phyloP scores from a whole-genome alignment of 2,329 filamentous ascomycete species.

The Aspergillus viridinutans region DNA sequence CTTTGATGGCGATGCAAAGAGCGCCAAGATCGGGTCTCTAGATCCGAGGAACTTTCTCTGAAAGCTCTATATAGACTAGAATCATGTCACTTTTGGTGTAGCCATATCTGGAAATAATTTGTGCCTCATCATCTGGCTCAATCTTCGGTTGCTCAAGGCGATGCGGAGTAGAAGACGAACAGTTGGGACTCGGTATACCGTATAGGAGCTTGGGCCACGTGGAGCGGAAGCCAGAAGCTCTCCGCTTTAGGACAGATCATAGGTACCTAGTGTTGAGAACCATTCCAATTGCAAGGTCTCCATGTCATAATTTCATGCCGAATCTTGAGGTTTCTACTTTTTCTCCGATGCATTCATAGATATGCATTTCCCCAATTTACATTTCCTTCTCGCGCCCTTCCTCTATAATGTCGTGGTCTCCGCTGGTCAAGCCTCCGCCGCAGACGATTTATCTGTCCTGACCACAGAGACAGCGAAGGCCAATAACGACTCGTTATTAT shows the following conservation, averaged over 20 bases:
- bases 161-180: not conserved
- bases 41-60: slow-evolving; percentile 60
- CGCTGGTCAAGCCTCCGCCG: slow-evolving; percentile 20
- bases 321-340: slow-evolving; percentile 9
- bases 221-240: slow-evolving; percentile 22
- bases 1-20: slow-evolving; percentile 66
- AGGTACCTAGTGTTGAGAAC: slow-evolving; percentile 11
- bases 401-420: slow-evolving; percentile 26
- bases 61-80: slow-evolving; percentile 7
- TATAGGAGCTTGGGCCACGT: slow-evolving; percentile 31
- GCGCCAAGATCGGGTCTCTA: slow-evolving; percentile 61
- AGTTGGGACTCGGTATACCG: not conserved
- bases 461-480: slow-evolving; percentile 42
- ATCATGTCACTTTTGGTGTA: not conserved
- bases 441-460: slow-evolving; percentile 31
- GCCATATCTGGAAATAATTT: not conserved
- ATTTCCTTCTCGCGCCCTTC: slow-evolving; percentile 23
- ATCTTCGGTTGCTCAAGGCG: not conserved
- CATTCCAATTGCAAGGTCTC: slow-evolving; percentile 12
- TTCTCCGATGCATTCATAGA: slow-evolving; percentile 14
- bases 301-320: slow-evolving; percentile 10
- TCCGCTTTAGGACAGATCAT: slow-evolving; percentile 17
- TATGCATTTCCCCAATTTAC: slow-evolving; percentile 28
- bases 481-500: slow-evolving; percentile 80
- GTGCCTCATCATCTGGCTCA: not conserved